phyloP scores from a whole-genome alignment of 768 basidiomycete genomes.

The Lactarius sp. region DNA sequence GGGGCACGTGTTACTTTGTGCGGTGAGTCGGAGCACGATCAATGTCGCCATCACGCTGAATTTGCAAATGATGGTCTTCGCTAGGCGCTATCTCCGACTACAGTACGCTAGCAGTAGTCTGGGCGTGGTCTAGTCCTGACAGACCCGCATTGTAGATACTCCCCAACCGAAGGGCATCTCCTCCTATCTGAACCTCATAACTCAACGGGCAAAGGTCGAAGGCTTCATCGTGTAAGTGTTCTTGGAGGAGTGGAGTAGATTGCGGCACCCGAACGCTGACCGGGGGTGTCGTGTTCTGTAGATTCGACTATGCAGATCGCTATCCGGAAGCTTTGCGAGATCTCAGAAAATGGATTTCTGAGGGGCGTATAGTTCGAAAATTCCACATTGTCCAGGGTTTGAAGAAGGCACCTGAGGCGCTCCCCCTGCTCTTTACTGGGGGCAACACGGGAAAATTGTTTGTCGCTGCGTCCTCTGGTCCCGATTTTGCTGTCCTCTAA shows the following conservation, averaged over 20 bases:
- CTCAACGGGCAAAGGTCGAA: conserved; percentile 71
- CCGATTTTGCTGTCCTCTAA: conserved; percentile 5
- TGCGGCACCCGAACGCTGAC: not conserved
- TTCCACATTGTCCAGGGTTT: conserved; percentile 77
- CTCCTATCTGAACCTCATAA: conserved; percentile 64
- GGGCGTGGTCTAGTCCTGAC: not conserved
- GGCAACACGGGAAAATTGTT: conserved; percentile 76
- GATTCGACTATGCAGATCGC: conserved; percentile 67
- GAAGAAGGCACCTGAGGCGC: conserved; percentile 64
- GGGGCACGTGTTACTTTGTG: conserved; percentile 76
- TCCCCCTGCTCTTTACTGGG: conserved; percentile 68
- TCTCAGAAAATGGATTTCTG: conserved; percentile 51
- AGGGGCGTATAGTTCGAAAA: conserved; percentile 71
- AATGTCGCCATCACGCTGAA: not conserved
- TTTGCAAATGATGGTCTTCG: conserved; percentile 3
- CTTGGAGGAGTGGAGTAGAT: not conserved
- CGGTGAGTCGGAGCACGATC: conserved; percentile 44
- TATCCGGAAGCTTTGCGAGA: conserved; percentile 56
- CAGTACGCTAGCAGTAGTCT: conserved; percentile 41
- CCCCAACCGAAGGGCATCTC: conserved; percentile 59
- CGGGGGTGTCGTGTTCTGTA: conserved; percentile 29
- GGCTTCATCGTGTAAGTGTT: conserved; percentile 76
- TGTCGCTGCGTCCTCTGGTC: conserved; percentile 18
- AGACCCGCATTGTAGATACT: conserved; percentile 39
- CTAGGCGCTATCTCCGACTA: conserved; percentile 82